Percentiles rank a stretch among this genome's conserved stretches.
These are phyloP conservation scores for Taphrina sp. DNA, from an alignment of 1,139 yeast species.

Conservation along the genomic window DNA sequence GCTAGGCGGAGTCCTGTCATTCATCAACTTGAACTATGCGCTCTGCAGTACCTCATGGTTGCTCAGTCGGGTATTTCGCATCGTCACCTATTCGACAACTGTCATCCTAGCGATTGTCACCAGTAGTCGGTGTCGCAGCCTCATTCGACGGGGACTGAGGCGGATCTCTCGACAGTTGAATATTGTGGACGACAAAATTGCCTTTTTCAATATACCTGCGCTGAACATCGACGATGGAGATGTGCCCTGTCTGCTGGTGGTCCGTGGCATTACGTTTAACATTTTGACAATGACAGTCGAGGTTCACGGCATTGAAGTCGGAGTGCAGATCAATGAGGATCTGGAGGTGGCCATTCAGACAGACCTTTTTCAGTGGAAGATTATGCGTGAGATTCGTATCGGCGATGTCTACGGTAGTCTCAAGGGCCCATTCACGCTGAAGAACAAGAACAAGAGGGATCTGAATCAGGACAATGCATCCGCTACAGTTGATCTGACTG, in stretches of 20 bases:
- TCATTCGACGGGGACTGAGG: background rate
- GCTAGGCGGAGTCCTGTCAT: background rate
- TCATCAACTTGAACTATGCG: conserved; percentile 8
- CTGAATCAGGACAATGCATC: background rate
- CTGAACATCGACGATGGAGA: conserved; percentile 28
- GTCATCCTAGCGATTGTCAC: conserved; percentile 11
- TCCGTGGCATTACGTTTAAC: conserved; percentile 20
- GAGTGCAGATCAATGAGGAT: conserved; percentile 27
- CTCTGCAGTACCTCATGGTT: conserved; percentile 28
- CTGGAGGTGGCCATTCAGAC: conserved; percentile 28
- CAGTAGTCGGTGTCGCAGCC: conserved; percentile 2
- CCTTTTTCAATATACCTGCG: conserved; percentile 24
- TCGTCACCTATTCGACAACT: conserved; percentile 12
- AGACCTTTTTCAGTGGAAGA: conserved; percentile 15
- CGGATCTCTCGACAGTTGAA: background rate
- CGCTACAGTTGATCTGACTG: conserved; percentile 9
- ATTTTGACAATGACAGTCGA: conserved; percentile 18
- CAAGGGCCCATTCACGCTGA: conserved; percentile 17
- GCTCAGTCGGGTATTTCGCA: conserved; percentile 2
- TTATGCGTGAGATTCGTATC: conserved; percentile 14
- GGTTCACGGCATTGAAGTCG: conserved; percentile 28
- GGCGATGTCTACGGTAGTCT: conserved; percentile 23
- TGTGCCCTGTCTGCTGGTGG: conserved; percentile 23
- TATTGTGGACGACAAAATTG: conserved; percentile 21
- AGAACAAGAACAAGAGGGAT: conserved; percentile 2